phyloP scores from a whole-genome alignment of 176 grass and related monocot species.

The Juncus inflexus region DNA sequence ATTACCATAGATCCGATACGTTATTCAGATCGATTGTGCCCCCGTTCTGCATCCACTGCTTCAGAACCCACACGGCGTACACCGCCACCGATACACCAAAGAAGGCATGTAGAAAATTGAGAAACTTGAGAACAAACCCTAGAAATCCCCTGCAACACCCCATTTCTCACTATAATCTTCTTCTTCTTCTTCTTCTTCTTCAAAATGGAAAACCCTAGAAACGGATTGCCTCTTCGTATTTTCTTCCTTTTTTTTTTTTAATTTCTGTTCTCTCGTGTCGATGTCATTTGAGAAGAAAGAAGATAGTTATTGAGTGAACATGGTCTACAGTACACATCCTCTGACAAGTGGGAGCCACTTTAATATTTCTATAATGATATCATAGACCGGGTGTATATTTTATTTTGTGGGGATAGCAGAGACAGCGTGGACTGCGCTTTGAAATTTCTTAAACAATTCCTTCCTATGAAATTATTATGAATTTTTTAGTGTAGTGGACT shows the following conservation, averaged over 20 bases:
- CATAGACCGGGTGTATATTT: no score
- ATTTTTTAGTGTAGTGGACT: background rate
- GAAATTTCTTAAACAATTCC: background rate
- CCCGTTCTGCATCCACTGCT: constrained; percentile 31
- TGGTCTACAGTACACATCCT: background rate
- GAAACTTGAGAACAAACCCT: constrained; percentile 41
- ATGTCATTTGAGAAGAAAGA: no score
- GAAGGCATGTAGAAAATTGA: constrained; percentile 44
- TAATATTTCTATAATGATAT: background rate
- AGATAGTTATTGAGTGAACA: constrained; percentile 1
- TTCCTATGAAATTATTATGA: background rate
- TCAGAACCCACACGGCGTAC: constrained; percentile 43
- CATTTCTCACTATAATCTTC: constrained; percentile 5
- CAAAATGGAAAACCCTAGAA: constrained; percentile 21
- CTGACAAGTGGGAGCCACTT: background rate
- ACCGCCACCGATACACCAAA: constrained; percentile 30
- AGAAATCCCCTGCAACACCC: constrained; percentile 28
- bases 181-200: background rate
- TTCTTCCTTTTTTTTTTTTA: constrained; percentile 16
- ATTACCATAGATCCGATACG: constrained; percentile 39
- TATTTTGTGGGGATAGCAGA: background rate
- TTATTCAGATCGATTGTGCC: constrained; percentile 14
- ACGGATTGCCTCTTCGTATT: constrained; percentile 1
- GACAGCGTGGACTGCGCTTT: background rate
- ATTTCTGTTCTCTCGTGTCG: background rate